Conservation (phyloP, 768 basidiomycete species). For the Lactarius vividus region DNA sequence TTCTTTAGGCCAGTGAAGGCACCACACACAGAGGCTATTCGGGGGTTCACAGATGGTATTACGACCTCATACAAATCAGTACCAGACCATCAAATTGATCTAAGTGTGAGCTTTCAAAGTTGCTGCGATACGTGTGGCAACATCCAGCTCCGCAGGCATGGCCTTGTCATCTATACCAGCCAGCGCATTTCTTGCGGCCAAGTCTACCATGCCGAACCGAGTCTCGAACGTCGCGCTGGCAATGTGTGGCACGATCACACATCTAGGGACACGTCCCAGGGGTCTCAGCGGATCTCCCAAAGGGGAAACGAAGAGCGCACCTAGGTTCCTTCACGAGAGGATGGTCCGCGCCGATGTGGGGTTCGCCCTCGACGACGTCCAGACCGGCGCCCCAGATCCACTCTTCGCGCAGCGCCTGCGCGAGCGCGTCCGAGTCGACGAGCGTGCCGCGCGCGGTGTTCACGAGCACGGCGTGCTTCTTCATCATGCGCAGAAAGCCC, state of each 20-base stretch:
- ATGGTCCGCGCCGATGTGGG: constrained; percentile 68
- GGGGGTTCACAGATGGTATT: neutral
- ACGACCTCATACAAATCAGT: neutral
- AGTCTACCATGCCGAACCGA: constrained; percentile 73
- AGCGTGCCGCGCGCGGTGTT: constrained; percentile 84
- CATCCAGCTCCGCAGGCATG: constrained; percentile 55
- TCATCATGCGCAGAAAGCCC: constrained; percentile 78
- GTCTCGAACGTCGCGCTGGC: constrained; percentile 89
- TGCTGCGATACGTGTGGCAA: constrained; percentile 11
- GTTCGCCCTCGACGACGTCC: constrained; percentile 94
- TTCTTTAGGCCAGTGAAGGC: neutral
- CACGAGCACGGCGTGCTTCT: constrained; percentile 74
- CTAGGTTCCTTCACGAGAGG: constrained; percentile 75
- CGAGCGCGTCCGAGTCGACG: constrained; percentile 88
- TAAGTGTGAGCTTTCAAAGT: neutral
- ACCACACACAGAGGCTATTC: neutral
- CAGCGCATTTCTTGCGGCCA: constrained; percentile 68
- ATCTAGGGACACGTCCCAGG: constrained; percentile 42
- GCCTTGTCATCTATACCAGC: constrained; percentile 49
- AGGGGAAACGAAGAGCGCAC: constrained; percentile 37
- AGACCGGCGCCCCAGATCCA: constrained; percentile 92
- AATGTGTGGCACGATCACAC: constrained; percentile 84
- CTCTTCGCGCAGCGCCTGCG: constrained; percentile 67
- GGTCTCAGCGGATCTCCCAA: neutral
- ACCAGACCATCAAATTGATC: neutral